phyloP scores from a whole-genome alignment of 495 filamentous ascomycete genomes.

The Podospora pseudopauciseta region DNA sequence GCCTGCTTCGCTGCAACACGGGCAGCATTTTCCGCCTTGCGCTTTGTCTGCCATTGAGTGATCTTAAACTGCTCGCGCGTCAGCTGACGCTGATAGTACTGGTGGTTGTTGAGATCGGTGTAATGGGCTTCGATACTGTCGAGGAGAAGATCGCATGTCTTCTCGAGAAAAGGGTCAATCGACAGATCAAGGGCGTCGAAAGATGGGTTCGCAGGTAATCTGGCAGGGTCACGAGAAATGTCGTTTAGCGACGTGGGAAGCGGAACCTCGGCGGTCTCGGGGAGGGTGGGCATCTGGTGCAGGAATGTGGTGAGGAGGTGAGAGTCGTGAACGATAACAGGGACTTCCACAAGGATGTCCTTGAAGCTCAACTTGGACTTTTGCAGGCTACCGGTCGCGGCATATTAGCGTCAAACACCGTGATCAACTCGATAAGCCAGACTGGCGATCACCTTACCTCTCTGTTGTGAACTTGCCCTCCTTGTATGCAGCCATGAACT shows the following conservation, averaged over 20 bases:
- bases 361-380: slow-evolving; percentile 90
- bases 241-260: slow-evolving; percentile 74
- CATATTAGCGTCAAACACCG: not conserved
- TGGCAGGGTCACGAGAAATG: slow-evolving; percentile 54
- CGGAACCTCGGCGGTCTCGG: slow-evolving; percentile 56
- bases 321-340: slow-evolving; percentile 91
- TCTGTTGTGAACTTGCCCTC: slow-evolving; percentile 97
- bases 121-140: slow-evolving; percentile 97
- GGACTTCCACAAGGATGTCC: slow-evolving; percentile 89
- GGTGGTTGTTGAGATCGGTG: slow-evolving; percentile 97
- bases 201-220: slow-evolving; percentile 73
- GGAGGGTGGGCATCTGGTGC: slow-evolving; percentile 68
- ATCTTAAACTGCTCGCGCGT: slow-evolving; percentile 95
- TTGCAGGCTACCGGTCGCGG: slow-evolving; percentile 58
- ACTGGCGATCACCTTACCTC: slow-evolving; percentile 54
- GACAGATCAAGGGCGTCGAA: slow-evolving; percentile 83
- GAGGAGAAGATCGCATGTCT: slow-evolving; percentile 91
- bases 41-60: slow-evolving; percentile 89
- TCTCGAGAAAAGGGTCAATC: slow-evolving; percentile 98
- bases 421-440: not conserved
- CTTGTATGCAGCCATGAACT: slow-evolving; percentile 90
- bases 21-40: slow-evolving; percentile 87
- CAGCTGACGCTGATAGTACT: slow-evolving; percentile 96
- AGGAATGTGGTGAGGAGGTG: slow-evolving; percentile 94
- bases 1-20: slow-evolving; percentile 82